phyloP scores from a whole-genome alignment of 73 alveolate species.

The Breviolum minutum region DNA sequence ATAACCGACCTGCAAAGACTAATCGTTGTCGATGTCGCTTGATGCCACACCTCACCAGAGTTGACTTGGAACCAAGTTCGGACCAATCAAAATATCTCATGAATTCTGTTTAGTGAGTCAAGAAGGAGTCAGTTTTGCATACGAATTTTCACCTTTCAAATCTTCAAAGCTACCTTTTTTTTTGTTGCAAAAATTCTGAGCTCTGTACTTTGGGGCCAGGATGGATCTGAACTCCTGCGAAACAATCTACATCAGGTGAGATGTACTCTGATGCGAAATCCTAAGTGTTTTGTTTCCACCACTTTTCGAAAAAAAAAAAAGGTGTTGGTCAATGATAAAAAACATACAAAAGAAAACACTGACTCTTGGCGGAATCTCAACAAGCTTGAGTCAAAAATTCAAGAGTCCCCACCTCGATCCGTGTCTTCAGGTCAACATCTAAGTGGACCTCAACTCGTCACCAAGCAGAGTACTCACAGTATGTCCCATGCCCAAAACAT shows the following conservation, averaged over 20 bases:
- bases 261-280: too few species aligned
- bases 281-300: too few species aligned
- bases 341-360: too few species aligned
- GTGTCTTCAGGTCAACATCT: conserved; percentile 84
- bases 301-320: too few species aligned
- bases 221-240: conserved; percentile 78
- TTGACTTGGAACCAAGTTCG: neutral
- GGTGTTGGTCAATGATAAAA: too few species aligned
- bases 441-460: conserved; percentile 28
- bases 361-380: neutral
- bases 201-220: conserved; percentile 54
- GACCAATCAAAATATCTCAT: neutral
- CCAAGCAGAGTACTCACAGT: too few species aligned
- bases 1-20: conserved; percentile 75
- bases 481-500: too few species aligned
- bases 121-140: neutral
- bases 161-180: too few species aligned
- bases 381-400: neutral
- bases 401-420: conserved; percentile 37
- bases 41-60: conserved; percentile 76
- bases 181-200: neutral
- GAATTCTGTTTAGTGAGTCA: neutral
- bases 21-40: conserved; percentile 89
- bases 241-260: neutral
- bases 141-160: too few species aligned